These are phyloP conservation scores for Suhomyces anneliseae DNA, from an alignment of 1,139 yeast species.

Conservation along the genomic window DNA sequence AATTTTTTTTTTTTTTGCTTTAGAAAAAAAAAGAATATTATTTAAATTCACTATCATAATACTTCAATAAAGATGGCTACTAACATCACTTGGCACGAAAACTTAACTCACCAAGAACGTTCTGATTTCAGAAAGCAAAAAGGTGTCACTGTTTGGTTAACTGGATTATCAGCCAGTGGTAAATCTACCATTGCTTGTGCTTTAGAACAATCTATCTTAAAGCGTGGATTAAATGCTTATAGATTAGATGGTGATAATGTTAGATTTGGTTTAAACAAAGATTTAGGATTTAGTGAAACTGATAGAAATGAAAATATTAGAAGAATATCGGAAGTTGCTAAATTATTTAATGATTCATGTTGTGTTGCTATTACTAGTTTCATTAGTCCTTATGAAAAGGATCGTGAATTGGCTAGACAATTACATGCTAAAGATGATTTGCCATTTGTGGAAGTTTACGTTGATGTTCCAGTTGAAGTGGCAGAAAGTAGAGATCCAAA, in stretches of 20 bases:
- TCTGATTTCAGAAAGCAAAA: constrained; percentile 67
- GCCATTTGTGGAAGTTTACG: constrained; percentile 86
- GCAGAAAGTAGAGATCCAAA: constrained; percentile 97
- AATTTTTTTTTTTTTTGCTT: not conserved
- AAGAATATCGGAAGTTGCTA: constrained; percentile 89
- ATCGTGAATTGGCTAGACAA: constrained; percentile 82
- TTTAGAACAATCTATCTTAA: constrained; percentile 75
- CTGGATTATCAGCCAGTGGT: constrained; percentile 94
- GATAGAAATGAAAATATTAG: constrained; percentile 95
- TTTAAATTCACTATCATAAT: not conserved
- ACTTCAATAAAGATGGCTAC: constrained; percentile 65
- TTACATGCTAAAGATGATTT: constrained; percentile 72
- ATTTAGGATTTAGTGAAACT: constrained; percentile 85
- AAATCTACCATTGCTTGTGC: constrained; percentile 96
- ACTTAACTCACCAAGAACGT: constrained; percentile 83
- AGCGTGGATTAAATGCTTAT: constrained; percentile 69
- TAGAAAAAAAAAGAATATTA: not conserved
- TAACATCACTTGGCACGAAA: constrained; percentile 94
- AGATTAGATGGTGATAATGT: constrained; percentile 94
- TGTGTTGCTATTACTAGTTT: constrained; percentile 84
- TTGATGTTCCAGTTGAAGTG: constrained; percentile 88
- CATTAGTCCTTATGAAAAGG: constrained; percentile 85
- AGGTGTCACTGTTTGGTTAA: constrained; percentile 92
- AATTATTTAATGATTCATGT: constrained; percentile 88
- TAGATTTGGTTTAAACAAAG: constrained; percentile 92